A percentile compares a stretch with the other conserved stretches of the same genome.
phyloP scores from a whole-genome alignment of 176 grass and related monocot species.

The Aegilops bicornis region DNA sequence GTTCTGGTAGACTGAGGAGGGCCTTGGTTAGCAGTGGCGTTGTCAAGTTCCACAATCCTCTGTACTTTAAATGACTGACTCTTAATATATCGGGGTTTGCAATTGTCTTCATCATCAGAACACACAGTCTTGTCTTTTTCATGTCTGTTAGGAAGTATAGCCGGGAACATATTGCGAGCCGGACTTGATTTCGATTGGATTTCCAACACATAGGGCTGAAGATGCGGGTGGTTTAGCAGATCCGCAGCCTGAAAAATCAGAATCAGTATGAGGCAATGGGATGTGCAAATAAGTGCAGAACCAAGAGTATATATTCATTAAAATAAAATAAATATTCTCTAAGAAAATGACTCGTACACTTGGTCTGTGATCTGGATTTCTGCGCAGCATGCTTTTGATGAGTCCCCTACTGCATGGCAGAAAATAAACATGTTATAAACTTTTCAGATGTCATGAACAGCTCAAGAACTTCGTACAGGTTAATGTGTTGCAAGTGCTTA shows the following conservation, averaged over 20 bases:
- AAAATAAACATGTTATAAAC: conserved; percentile 23
- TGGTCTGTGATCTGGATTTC: conserved; percentile 89
- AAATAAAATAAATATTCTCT: neutral
- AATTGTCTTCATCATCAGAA: conserved; percentile 55
- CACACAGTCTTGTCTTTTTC: conserved; percentile 28
- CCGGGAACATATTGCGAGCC: conserved; percentile 32
- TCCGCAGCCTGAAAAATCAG: conserved; percentile 66
- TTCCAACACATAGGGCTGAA: conserved; percentile 71
- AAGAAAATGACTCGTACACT: conserved; percentile 57
- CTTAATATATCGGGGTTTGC: conserved; percentile 53
- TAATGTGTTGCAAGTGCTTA: conserved; percentile 35
- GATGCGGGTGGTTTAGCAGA: conserved; percentile 77
- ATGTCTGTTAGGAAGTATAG: conserved; percentile 28
- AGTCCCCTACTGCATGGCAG: conserved; percentile 68
- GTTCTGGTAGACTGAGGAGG: conserved; percentile 36
- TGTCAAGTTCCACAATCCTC: conserved; percentile 47
- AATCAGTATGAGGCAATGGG: neutral
- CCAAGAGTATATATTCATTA: neutral
- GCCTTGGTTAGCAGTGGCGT: conserved; percentile 21
- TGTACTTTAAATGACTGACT: conserved; percentile 59
- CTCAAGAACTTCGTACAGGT: neutral
- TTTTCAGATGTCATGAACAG: neutral
- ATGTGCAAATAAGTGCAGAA: conserved; percentile 4
- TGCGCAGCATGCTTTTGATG: conserved; percentile 91
- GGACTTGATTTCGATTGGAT: conserved; percentile 54